A percentile compares a stretch with the other conserved stretches of the same genome.
Conservation (phyloP, 78 protist genomes). For the Dictyostelium firmibasis region DNA sequence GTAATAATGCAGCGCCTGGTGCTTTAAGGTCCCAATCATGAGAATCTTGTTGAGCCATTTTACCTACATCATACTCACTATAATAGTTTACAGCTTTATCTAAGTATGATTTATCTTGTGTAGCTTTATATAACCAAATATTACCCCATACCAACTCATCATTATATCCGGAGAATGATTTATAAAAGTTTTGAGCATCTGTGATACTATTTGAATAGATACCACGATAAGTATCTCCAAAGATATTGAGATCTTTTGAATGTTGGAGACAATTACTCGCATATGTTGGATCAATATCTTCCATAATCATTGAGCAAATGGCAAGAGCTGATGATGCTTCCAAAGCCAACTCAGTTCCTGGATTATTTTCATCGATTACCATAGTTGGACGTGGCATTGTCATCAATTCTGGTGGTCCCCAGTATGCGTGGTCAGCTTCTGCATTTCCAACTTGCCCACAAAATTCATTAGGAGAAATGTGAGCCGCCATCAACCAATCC, state of each 20-base stretch:
- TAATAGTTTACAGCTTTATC: conserved; percentile 23
- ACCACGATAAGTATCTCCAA: conserved; percentile 67
- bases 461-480: conserved; percentile 20
- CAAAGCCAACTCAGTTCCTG: conserved; percentile 69
- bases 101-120: background rate
- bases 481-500: conserved; percentile 72
- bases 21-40: conserved; percentile 74
- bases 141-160: conserved; percentile 76
- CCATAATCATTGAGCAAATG: conserved; percentile 12
- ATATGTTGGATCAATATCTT: background rate
- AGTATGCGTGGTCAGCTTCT: conserved; percentile 30
- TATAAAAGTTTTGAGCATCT: conserved; percentile 55
- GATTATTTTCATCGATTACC: background rate
- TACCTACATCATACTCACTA: background rate
- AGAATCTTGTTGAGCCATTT: conserved; percentile 46
- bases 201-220: conserved; percentile 47
- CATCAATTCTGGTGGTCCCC: conserved; percentile 72
- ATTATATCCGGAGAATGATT: conserved; percentile 55
- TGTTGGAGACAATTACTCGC: conserved; percentile 23
- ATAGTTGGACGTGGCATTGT: conserved; percentile 49
- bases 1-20: conserved; percentile 22
- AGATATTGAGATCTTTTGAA: conserved; percentile 40
- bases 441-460: conserved; percentile 50
- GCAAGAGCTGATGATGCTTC: conserved; percentile 53
- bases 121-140: conserved; percentile 61